These are phyloP conservation scores for Cyclospora cayetanensis DNA, from an alignment of 169 alveolate genomes.

Conservation along the genomic window DNA sequence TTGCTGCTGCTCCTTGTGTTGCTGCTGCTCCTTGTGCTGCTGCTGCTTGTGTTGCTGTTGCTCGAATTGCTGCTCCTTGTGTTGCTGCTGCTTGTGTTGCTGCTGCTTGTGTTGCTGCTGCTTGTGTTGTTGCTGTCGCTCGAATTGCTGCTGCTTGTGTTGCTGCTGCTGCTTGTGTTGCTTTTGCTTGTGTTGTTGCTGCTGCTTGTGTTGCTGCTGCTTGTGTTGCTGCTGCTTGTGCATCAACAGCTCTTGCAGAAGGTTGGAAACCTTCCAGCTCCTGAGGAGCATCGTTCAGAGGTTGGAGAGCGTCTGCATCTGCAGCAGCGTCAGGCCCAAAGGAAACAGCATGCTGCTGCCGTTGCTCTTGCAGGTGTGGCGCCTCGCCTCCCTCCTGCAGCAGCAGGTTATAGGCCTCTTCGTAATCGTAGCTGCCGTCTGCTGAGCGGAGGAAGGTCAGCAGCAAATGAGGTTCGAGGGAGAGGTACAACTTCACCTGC, in stretches of 20 bases:
- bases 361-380: conserved; percentile 6
- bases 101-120: neutral
- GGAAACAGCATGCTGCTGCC: conserved; percentile 15
- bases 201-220: neutral
- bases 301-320: too few species aligned
- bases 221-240: neutral
- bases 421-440: conserved; percentile 29
- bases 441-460: conserved; percentile 10
- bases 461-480: conserved; percentile 22
- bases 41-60: neutral
- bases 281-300: too few species aligned
- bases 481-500: neutral
- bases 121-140: neutral
- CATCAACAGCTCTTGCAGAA: too few species aligned
- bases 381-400: neutral
- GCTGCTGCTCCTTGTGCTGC: neutral
- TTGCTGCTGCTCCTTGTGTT: neutral
- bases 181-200: neutral
- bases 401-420: neutral
- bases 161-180: neutral
- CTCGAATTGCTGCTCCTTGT: neutral
- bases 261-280: too few species aligned
- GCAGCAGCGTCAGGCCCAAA: too few species aligned
- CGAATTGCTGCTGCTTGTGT: neutral
- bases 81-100: neutral